Evolutionary conservation across 768 basidiomycete genomes (phyloP).

Genomic region (Xerocomellus intermedius): DNA sequence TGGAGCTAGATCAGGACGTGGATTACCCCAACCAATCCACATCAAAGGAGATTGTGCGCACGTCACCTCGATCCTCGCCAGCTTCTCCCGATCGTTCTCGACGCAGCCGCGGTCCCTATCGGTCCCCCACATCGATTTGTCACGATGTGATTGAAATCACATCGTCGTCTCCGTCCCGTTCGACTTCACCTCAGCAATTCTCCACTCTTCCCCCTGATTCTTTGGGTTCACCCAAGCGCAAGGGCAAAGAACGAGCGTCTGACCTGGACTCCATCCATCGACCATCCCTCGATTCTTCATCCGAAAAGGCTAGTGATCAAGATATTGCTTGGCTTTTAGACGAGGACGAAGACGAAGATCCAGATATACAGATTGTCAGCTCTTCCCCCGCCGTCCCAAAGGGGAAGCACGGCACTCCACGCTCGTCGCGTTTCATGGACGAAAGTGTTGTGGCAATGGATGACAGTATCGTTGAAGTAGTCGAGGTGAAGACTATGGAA

Average conservation of each 20-base stretch:
- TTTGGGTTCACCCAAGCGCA: background rate
- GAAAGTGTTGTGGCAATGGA: constrained; percentile 18
- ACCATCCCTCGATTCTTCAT: background rate
- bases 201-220: background rate
- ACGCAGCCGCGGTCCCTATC: background rate
- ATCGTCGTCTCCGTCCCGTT: constrained; percentile 28
- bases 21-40: constrained; percentile 11
- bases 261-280: background rate
- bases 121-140: constrained; percentile 24
- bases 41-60: constrained; percentile 1
- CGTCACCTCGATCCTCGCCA: constrained; percentile 7
- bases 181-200: constrained; percentile 11
- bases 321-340: constrained; percentile 68
- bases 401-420: constrained; percentile 4
- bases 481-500: constrained; percentile 19
- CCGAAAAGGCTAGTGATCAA: constrained; percentile 22
- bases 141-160: constrained; percentile 33
- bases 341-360: constrained; percentile 67
- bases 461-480: constrained; percentile 16
- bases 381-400: constrained; percentile 43
- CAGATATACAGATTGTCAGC: constrained; percentile 48
- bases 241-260: constrained; percentile 11
- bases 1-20: constrained; percentile 51
- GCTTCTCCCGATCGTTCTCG: constrained; percentile 16
- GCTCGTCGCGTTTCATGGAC: constrained; percentile 8